Percentiles rank a stretch among this genome's conserved stretches.
These are phyloP conservation scores for Russula dissimulans DNA, from an alignment of 768 basidiomycete species.

Conservation along the genomic window DNA sequence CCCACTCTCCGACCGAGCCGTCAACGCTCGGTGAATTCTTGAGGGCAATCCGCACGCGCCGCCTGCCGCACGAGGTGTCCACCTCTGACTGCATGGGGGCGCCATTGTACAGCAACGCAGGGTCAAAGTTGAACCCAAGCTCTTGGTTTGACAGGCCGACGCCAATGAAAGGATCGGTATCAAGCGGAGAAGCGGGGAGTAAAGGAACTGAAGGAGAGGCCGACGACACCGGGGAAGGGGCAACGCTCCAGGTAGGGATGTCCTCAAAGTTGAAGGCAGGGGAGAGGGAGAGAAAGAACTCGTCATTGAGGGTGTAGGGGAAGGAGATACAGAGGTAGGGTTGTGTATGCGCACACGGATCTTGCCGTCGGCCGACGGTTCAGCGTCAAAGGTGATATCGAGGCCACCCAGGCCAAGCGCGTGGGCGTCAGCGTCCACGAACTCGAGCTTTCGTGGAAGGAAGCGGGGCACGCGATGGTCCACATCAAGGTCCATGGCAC, in stretches of 20 bases:
- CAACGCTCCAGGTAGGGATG: slow-evolving; percentile 18
- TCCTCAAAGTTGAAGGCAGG: slow-evolving; percentile 18
- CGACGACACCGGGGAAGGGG: slow-evolving; percentile 18
- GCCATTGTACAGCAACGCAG: slow-evolving; percentile 29
- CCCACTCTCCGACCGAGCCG: slow-evolving; percentile 69
- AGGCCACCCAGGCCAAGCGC: slow-evolving; percentile 46
- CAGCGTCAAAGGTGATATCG: slow-evolving; percentile 66
- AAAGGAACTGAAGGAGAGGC: slow-evolving; percentile 25
- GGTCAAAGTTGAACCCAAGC: slow-evolving; percentile 30
- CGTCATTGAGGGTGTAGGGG: slow-evolving; percentile 31
- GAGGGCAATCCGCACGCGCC: slow-evolving; percentile 57
- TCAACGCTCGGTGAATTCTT: slow-evolving; percentile 54
- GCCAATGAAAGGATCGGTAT: slow-evolving; percentile 51
- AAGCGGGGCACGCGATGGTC: slow-evolving; percentile 31
- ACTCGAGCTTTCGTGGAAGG: slow-evolving; percentile 43
- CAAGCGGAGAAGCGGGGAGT: slow-evolving; percentile 29
- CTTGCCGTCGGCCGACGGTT: slow-evolving; percentile 54
- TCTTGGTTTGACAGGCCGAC: slow-evolving; percentile 32
- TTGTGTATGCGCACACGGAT: slow-evolving; percentile 68
- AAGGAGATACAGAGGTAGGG: slow-evolving; percentile 29
- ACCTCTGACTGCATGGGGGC: slow-evolving; percentile 29
- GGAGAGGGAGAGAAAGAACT: slow-evolving; percentile 29
- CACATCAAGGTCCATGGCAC: slow-evolving; percentile 39
- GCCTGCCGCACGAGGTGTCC: slow-evolving; percentile 30
- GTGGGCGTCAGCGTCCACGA: slow-evolving; percentile 41